Base-by-base conservation (phyloP, 192 early-diverging fungal genomes). In the Coemansia interrupta region DNA sequence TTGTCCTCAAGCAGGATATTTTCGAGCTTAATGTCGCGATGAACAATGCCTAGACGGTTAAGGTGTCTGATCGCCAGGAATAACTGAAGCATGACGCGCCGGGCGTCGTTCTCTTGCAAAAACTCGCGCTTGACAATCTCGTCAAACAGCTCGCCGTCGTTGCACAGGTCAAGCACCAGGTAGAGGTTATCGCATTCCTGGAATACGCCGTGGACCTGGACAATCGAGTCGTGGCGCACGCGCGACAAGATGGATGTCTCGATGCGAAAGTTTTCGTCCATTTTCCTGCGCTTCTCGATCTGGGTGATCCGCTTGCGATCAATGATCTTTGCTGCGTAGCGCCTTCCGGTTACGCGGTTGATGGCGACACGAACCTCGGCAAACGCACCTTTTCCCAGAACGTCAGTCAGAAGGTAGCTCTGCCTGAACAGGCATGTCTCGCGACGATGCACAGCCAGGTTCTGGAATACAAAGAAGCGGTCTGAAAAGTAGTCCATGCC, bases 101-200 rank as follows among this genome's bases (percentile, higher is more conserved):
- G 83, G 13, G 90, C 81, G 38, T 96, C 90, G 26, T 69, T 54
- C 73, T 98, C 95, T 26, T 82, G 73, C 52, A 92, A 84, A 38
- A 77, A 83, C 48, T 87, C 84, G 23, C 86, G 85, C 26, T 84
- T 85, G 20, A 90, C 86, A 53, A 98, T 93, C 30, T 89, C 86
- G 57, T 95, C 94, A 75, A 98, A 98, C 14, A 98, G 75, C 69
- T 97, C 95, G 47, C 93, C 93, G 56, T 90, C 92, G 11, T 83
- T 80, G 4, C 90, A 89, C 54, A 83, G 85, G 17, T 82, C 80
- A 19, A 82, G 59, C 26, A 82, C 67, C 51, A 82, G 53, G 15
- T 82, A 82, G 47, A 82, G 56, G 40, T 60, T 65, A 40, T 77
- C 80, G 54, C 51, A 52, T 54, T 82, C 80, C 7, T 68, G 61